Conservation (phyloP, 305 asterid genomes). For the Petunia hybrid region DNA sequence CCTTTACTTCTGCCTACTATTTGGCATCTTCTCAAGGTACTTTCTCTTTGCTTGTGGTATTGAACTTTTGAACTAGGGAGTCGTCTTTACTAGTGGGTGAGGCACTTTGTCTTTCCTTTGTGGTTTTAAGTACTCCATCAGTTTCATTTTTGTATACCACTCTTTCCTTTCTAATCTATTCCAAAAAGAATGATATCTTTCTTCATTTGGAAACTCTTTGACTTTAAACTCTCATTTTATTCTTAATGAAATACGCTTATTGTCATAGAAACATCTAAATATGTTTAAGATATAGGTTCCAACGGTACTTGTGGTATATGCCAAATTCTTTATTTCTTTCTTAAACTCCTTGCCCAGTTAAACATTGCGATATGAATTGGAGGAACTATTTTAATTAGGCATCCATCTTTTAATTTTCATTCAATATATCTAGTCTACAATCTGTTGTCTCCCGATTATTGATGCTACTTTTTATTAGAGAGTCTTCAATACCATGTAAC, state of each 20-base stretch:
- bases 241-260: too few relatives aligned
- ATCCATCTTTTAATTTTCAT: constrained; percentile 1
- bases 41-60: background rate
- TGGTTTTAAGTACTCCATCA: background rate
- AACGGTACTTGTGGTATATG: too few relatives aligned
- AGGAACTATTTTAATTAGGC: background rate
- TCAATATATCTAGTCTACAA: constrained; percentile 2
- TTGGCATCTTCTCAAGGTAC: constrained; percentile 21
- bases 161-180: too few relatives aligned
- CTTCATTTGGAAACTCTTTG: too few relatives aligned
- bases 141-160: too few relatives aligned
- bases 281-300: too few relatives aligned
- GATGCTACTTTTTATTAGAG: background rate
- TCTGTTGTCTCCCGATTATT: constrained; percentile 1
- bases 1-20: background rate
- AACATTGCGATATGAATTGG: too few relatives aligned
- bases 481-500: constrained; percentile 25
- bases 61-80: constrained; percentile 18
- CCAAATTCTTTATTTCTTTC: too few relatives aligned
- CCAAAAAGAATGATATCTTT: too few relatives aligned
- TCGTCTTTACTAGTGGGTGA: constrained; percentile 17
- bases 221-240: too few relatives aligned
- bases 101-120: background rate
- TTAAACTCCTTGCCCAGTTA: too few relatives aligned
- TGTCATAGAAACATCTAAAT: too few relatives aligned